A percentile compares a stretch with the other conserved stretches of the same genome.
These are phyloP conservation scores for Sphaerulina populicola DNA, from an alignment of 2,329 filamentous ascomycete species.

Conservation along the genomic window DNA sequence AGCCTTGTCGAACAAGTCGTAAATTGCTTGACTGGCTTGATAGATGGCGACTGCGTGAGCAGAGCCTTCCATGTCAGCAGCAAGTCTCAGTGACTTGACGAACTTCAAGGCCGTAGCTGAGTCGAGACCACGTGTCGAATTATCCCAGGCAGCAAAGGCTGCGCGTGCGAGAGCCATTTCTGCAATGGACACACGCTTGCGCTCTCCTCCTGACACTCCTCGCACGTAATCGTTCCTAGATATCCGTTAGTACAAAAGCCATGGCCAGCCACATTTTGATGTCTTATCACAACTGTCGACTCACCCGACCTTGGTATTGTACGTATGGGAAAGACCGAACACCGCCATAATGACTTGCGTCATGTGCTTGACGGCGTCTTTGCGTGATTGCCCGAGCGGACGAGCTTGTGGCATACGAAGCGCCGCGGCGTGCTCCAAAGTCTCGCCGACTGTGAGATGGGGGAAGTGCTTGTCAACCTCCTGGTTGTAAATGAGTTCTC, in stretches of 20 bases:
- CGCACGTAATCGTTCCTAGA: slow-evolving; percentile 48
- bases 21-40: slow-evolving; percentile 44
- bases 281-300: no score
- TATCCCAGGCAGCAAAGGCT: slow-evolving; percentile 40
- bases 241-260: no score
- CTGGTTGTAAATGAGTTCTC: slow-evolving; percentile 41
- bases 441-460: slow-evolving; percentile 50
- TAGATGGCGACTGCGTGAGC: slow-evolving; percentile 54
- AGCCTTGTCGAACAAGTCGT: slow-evolving; percentile 65
- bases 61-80: slow-evolving; percentile 43
- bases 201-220: slow-evolving; percentile 48
- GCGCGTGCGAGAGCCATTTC: slow-evolving; percentile 42
- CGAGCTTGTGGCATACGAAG: slow-evolving; percentile 43
- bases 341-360: slow-evolving; percentile 47
- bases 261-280: no score
- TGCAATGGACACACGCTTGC: slow-evolving; percentile 53
- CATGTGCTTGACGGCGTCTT: slow-evolving; percentile 41
- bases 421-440: slow-evolving; percentile 49
- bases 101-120: slow-evolving; percentile 53
- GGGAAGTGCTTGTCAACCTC: slow-evolving; percentile 49
- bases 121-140: slow-evolving; percentile 46
- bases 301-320: slow-evolving; percentile 46
- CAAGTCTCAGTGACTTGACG: slow-evolving; percentile 45
- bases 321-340: slow-evolving; percentile 49
- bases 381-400: slow-evolving; percentile 32